Percentiles rank a stretch among this genome's conserved stretches.
Conservation (phyloP, 1,139 yeast species). For the Hyphopichia pseudoburtonii region DNA sequence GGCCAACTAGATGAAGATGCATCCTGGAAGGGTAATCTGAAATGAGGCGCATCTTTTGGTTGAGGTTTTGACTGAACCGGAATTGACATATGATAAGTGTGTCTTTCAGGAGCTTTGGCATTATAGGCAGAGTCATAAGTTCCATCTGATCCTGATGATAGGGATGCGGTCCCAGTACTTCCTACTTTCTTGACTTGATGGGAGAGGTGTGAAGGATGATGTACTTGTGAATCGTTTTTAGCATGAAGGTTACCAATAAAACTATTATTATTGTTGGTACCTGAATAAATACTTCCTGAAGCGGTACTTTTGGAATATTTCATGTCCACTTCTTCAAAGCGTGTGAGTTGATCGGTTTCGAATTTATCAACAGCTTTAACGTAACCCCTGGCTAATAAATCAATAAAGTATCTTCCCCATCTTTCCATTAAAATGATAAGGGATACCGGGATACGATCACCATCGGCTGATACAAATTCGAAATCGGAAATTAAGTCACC, state of each 20-base stretch:
- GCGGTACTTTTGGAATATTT: constrained; percentile 1
- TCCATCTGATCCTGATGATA: constrained; percentile 1
- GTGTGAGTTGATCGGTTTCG: constrained; percentile 30
- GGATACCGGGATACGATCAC: constrained; percentile 64
- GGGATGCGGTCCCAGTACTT: constrained; percentile 1
- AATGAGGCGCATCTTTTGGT: constrained; percentile 44
- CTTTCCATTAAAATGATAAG: constrained; percentile 59
- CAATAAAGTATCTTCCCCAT: constrained; percentile 73
- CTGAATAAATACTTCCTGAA: neutral
- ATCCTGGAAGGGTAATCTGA: constrained; percentile 68
- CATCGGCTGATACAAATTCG: constrained; percentile 66
- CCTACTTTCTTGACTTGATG: neutral
- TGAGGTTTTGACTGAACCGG: constrained; percentile 22
- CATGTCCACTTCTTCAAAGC: constrained; percentile 2
- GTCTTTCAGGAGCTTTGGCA: constrained; percentile 1
- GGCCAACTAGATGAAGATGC: neutral
- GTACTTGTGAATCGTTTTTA: neutral
- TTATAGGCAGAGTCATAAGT: neutral
- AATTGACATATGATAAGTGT: constrained; percentile 13
- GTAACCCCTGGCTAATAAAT: constrained; percentile 60
- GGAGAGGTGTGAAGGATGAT: neutral
- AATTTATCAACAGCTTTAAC: constrained; percentile 54
- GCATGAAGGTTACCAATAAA: neutral
- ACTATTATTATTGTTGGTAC: neutral
- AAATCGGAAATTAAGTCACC: constrained; percentile 67